A percentile compares a stretch with the other conserved stretches of the same genome.
These are phyloP conservation scores for Backusella sp. DNA, from an alignment of 192 early-diverging fungal species.

Conservation along the genomic window DNA sequence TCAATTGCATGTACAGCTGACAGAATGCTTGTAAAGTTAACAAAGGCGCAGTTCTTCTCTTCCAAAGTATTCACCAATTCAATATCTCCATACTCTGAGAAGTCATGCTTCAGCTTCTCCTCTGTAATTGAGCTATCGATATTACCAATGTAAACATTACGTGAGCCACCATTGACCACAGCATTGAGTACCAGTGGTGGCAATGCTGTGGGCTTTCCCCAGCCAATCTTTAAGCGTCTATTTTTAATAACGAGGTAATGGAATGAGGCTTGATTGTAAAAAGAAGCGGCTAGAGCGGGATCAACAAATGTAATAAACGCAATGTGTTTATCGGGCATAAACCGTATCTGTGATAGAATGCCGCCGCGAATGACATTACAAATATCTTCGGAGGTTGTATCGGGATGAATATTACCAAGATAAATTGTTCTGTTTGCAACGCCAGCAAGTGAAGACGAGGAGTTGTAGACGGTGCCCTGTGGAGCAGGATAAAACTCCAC, in stretches of 20 bases:
- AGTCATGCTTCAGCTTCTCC: conserved; percentile 72
- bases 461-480: background rate
- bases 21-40: conserved; percentile 79
- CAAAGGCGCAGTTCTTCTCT: conserved; percentile 85
- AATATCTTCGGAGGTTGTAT: conserved; percentile 77
- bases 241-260: conserved; percentile 69
- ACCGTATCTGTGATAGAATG: conserved; percentile 75
- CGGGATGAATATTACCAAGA: conserved; percentile 74
- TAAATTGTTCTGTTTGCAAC: conserved; percentile 80
- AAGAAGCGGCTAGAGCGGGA: conserved; percentile 59
- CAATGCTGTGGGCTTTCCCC: conserved; percentile 70
- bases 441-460: conserved; percentile 20
- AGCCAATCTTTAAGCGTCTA: conserved; percentile 76
- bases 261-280: conserved; percentile 56
- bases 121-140: conserved; percentile 63
- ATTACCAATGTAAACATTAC: conserved; percentile 82
- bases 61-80: conserved; percentile 80
- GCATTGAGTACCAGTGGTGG: conserved; percentile 54
- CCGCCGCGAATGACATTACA: conserved; percentile 89
- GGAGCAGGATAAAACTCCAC: conserved; percentile 37
- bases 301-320: conserved; percentile 87
- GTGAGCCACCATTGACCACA: conserved; percentile 62
- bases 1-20: conserved; percentile 81
- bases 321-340: conserved; percentile 73
- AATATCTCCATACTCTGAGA: conserved; percentile 83